These are phyloP conservation scores for Aschersonia sp. DNA, from an alignment of 2,329 filamentous ascomycete species.

Conservation along the genomic window DNA sequence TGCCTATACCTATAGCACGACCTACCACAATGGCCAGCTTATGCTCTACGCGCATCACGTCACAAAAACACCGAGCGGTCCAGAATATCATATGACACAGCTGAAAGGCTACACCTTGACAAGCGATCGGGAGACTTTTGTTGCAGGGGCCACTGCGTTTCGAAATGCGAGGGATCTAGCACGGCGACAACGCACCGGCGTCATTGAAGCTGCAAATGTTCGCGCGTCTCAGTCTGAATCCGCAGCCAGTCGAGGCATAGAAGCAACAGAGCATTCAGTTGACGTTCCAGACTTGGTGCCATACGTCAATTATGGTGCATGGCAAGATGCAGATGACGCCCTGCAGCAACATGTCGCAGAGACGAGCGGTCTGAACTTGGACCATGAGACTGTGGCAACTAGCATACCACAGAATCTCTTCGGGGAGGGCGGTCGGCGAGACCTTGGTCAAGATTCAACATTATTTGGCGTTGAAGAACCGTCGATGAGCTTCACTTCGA, in stretches of 20 bases:
- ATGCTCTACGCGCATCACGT: constrained; percentile 17
- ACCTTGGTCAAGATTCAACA: not conserved
- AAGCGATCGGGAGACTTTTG: not conserved
- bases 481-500: not conserved
- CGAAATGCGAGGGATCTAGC: not conserved
- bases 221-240: not conserved
- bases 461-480: not conserved
- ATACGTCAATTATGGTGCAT: not conserved
- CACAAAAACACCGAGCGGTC: constrained; percentile 3
- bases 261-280: not conserved
- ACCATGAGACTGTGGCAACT: not conserved
- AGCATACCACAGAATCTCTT: not conserved
- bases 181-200: not conserved
- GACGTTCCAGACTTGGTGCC: not conserved
- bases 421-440: not conserved
- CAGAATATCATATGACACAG: constrained; percentile 22
- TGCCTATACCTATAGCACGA: constrained; percentile 19
- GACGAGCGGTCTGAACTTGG: not conserved
- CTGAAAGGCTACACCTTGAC: constrained; percentile 5
- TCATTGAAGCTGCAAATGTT: not conserved
- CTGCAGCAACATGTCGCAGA: not conserved
- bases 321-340: not conserved
- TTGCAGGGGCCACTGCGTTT: not conserved
- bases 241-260: not conserved
- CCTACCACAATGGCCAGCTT: constrained; percentile 20